Conservation (phyloP, 129 eudicot species). For the sunflower (Helianthus annuus) region DNA sequence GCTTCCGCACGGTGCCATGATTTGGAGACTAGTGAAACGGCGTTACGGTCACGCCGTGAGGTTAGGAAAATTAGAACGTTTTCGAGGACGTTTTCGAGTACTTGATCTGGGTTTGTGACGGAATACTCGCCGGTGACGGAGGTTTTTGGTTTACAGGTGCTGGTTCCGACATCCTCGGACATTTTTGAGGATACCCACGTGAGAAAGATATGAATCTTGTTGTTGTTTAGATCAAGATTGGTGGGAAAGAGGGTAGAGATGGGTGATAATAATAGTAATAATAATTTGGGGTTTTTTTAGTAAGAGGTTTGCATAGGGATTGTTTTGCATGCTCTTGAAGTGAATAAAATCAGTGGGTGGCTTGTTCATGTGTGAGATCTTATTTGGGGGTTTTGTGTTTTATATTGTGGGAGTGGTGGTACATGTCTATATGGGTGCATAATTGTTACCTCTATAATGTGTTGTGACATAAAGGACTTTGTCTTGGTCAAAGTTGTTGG, state of each 20-base stretch:
- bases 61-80: conserved; percentile 63
- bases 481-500: conserved; percentile 14
- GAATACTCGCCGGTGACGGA: conserved; percentile 25
- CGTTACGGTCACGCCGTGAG: conserved; percentile 61
- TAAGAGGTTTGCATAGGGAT: too few relatives aligned
- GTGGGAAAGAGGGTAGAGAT: too few relatives aligned
- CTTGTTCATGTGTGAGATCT: conserved; percentile 19
- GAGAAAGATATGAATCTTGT: too few relatives aligned
- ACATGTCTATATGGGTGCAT: conserved; percentile 10
- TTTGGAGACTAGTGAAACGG: conserved; percentile 65
- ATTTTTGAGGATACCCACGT: too few relatives aligned
- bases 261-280: too few relatives aligned
- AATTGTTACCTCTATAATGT: neutral
- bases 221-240: neutral
- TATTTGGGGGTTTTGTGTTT: conserved; percentile 49
- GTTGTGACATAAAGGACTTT: neutral
- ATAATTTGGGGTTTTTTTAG: too few relatives aligned
- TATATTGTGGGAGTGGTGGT: conserved; percentile 19
- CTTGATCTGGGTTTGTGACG: conserved; percentile 63
- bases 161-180: conserved; percentile 5
- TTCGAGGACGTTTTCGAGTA: conserved; percentile 72
- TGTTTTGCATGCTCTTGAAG: too few relatives aligned
- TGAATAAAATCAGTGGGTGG: too few relatives aligned
- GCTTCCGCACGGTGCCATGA: conserved; percentile 84
- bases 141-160: too few relatives aligned